Evolutionary conservation across 805 yeast species (phyloP), one percentile per base, ranked within the genome.

Genomic region (Metschnikowia lunata): DNA sequence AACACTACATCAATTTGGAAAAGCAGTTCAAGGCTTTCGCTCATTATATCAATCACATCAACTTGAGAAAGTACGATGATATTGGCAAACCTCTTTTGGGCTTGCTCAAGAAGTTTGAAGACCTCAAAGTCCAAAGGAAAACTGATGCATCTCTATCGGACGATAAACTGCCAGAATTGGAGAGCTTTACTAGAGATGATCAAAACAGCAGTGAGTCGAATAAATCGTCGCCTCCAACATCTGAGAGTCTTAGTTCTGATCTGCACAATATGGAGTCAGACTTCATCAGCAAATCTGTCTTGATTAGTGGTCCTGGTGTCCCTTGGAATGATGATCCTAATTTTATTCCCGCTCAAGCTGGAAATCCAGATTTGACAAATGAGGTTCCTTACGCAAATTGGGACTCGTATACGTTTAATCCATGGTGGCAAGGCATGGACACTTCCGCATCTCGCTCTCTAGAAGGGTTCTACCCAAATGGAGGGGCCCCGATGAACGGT

Each of bases 51-150:
- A 47, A 48, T 33, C 30, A 45, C 29, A 28, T 37, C 23, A 43
- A 44, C 26, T 52, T 52, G n/a, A 44, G 57, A 26, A 53, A 53
- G 46, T 53, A 53, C 33, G 53, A 49, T 42, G 49, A 47, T 8
- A 43, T 39, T 8, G 45, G 45, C 26, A 51, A 47, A 34, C 55
- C 57, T 11, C 43, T 53, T 32, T 5, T 41, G 28, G 30, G 29
- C 6, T 48, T 53, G 43, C 47, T 44, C 36, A 29, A 37, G 13
- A 41, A 39, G 26, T 49, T 43, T 37, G 32, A 34, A 15, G 36
- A 12, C 7, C 47, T 49, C 43, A 53, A 51, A 31, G 32, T 27
- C 10, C 34, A 33, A n/a, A 27, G 43, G 33, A 44, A 45, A 30
- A 30, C 6, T 6, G 43, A 41, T 3, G 35, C 18, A 2, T 9